Evolutionary conservation across 148 eudicot genomes (phyloP).

Genomic region (Beta vulgaris): DNA sequence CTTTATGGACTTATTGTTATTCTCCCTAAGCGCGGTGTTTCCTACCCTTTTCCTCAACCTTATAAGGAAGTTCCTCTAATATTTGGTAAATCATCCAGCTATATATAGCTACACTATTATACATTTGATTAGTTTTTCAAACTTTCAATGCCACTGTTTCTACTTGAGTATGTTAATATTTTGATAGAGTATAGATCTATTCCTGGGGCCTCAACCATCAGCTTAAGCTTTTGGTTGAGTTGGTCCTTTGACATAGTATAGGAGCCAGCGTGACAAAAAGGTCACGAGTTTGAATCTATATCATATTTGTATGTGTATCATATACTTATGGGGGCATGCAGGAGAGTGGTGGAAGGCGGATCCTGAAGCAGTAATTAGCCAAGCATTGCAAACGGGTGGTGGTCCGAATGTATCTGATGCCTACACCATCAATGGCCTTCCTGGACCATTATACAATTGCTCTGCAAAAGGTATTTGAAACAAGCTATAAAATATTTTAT

Average conservation of each 20-base stretch:
- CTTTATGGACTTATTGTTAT: slow-evolving; percentile 50
- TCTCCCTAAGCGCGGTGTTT: slow-evolving; percentile 46
- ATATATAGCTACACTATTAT: background rate
- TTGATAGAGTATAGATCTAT: no score
- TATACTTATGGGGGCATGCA: background rate
- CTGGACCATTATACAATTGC: slow-evolving; percentile 58
- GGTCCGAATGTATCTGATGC: slow-evolving; percentile 59
- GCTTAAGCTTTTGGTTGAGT: no score
- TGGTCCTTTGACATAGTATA: no score
- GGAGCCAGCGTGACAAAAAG: background rate
- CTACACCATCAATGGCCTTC: slow-evolving; percentile 51
- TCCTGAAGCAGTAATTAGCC: slow-evolving; percentile 47
- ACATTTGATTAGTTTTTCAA: no score
- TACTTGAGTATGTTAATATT: no score
- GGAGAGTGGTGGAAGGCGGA: slow-evolving; percentile 62
- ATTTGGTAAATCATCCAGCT: slow-evolving; percentile 29
- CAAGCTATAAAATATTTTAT: background rate
- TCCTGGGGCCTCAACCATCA: no score
- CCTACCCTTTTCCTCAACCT: slow-evolving; percentile 48
- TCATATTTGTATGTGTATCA: background rate
- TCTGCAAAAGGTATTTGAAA: slow-evolving; percentile 34
- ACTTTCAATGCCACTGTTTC: background rate
- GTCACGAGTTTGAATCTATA: no score
- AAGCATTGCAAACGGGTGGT: slow-evolving; percentile 46
- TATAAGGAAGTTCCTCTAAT: slow-evolving; percentile 45